phyloP scores from a whole-genome alignment of 1,284 basidiomycete genomes.

The Microbotryum intermedium region DNA sequence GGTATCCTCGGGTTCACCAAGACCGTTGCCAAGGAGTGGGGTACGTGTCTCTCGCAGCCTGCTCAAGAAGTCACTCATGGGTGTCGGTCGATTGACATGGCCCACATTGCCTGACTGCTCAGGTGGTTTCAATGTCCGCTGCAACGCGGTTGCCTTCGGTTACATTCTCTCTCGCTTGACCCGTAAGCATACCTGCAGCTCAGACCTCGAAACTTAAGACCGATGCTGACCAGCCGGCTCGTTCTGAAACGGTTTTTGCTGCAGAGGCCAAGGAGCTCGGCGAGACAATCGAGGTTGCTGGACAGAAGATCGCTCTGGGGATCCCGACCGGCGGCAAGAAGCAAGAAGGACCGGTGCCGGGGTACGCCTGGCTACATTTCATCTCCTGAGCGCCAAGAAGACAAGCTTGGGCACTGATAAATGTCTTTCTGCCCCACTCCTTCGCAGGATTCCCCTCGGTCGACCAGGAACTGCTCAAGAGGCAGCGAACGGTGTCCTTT shows the following conservation, averaged over 20 bases:
- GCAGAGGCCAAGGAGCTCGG: slow-evolving; percentile 65
- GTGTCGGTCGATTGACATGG: neutral
- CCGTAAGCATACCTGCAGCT: neutral
- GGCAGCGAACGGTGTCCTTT: slow-evolving; percentile 50
- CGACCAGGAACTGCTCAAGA: slow-evolving; percentile 67
- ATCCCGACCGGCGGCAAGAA: slow-evolving; percentile 12
- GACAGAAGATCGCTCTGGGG: slow-evolving; percentile 57
- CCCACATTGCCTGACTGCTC: neutral
- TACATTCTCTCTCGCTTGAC: slow-evolving; percentile 52
- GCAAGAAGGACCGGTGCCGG: slow-evolving; percentile 7
- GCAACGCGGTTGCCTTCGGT: slow-evolving; percentile 72
- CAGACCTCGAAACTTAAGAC: neutral
- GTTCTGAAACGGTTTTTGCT: slow-evolving; percentile 40
- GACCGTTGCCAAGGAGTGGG: slow-evolving; percentile 82
- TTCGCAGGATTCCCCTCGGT: slow-evolving; percentile 52
- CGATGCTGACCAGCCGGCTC: neutral
- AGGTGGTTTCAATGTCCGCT: slow-evolving; percentile 58
- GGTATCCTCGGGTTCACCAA: slow-evolving; percentile 58
- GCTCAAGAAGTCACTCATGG: neutral
- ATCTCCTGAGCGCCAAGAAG: neutral
- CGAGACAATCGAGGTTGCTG: slow-evolving; percentile 64
- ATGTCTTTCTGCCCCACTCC: neutral
- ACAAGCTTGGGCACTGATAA: neutral
- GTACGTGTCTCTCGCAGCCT: slow-evolving; percentile 37
- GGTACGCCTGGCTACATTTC: slow-evolving; percentile 4